phyloP scores from a whole-genome alignment of 2,329 filamentous ascomycete genomes.

The Trichophyton equinum region DNA sequence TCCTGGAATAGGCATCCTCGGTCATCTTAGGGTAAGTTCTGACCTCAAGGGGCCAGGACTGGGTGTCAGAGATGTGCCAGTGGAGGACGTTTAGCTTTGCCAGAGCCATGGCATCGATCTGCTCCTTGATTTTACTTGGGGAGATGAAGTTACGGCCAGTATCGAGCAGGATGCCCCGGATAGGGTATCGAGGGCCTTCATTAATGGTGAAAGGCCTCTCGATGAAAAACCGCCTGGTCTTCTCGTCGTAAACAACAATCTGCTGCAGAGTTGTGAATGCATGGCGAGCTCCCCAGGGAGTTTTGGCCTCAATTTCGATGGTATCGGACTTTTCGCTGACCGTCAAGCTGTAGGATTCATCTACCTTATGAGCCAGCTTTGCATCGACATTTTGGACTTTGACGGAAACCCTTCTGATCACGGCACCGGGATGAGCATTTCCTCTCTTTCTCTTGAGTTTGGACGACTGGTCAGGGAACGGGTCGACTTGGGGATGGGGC shows the following conservation, averaged over 20 bases:
- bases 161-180: conserved; percentile 46
- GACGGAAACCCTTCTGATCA: conserved; percentile 35
- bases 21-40: conserved; percentile 40
- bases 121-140: conserved; percentile 40
- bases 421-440: conserved; percentile 12
- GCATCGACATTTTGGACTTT: conserved; percentile 35
- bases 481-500: conserved; percentile 38
- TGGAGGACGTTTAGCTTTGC: conserved; percentile 47
- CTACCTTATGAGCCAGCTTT: conserved; percentile 43
- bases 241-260: conserved; percentile 37
- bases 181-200: conserved; percentile 41
- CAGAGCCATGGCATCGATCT: conserved; percentile 43
- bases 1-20: conserved; percentile 42
- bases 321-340: conserved; percentile 29
- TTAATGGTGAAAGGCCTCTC: conserved; percentile 42
- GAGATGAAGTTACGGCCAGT: conserved; percentile 44
- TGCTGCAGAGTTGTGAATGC: conserved; percentile 48
- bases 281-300: conserved; percentile 43
- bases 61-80: conserved; percentile 45
- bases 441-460: conserved; percentile 19
- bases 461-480: conserved; percentile 32
- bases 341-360: conserved; percentile 44
- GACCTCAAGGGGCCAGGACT: conserved; percentile 45
- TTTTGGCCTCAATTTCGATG: conserved; percentile 38
- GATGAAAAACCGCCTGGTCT: conserved; percentile 32